Conservation (phyloP, 2,329 filamentous ascomycete genomes). For the Teratosphaeria pseudoeucalypti region DNA sequence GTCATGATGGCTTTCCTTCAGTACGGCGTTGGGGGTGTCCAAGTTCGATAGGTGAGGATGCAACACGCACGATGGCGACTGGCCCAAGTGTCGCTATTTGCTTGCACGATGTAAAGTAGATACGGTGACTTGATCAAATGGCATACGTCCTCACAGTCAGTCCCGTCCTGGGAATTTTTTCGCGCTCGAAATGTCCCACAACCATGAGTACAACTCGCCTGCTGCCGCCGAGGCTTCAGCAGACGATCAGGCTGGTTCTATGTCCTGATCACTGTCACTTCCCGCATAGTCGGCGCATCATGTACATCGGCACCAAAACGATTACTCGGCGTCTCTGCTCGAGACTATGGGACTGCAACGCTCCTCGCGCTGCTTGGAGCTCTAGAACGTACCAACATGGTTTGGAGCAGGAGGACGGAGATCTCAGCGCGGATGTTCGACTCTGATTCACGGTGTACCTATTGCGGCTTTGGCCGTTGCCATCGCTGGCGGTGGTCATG, state of each 20-base stretch:
- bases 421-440: constrained; percentile 10
- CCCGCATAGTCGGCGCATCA: constrained; percentile 18
- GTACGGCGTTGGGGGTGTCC: neutral
- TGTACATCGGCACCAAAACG: constrained; percentile 15
- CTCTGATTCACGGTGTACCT: constrained; percentile 11
- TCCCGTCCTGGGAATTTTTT: neutral
- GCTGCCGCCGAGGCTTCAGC: constrained; percentile 19
- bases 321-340: constrained; percentile 8
- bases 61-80: neutral
- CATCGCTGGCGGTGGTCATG: constrained; percentile 15
- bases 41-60: neutral
- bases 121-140: neutral
- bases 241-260: constrained; percentile 16
- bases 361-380: constrained; percentile 17
- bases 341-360: constrained; percentile 18
- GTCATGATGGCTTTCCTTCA: neutral
- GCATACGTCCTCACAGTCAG: neutral
- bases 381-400: constrained; percentile 12
- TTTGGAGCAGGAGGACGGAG: constrained; percentile 6
- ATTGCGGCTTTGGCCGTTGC: constrained; percentile 16
- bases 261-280: constrained; percentile 14
- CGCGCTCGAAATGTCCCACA: neutral
- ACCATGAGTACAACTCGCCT: constrained; percentile 10
- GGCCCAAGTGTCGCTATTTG: neutral
- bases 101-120: neutral